Percentiles rank a stretch among this genome's conserved stretches.
phyloP scores from a whole-genome alignment of 2,329 filamentous ascomycete genomes.

The Shiraia sp. region DNA sequence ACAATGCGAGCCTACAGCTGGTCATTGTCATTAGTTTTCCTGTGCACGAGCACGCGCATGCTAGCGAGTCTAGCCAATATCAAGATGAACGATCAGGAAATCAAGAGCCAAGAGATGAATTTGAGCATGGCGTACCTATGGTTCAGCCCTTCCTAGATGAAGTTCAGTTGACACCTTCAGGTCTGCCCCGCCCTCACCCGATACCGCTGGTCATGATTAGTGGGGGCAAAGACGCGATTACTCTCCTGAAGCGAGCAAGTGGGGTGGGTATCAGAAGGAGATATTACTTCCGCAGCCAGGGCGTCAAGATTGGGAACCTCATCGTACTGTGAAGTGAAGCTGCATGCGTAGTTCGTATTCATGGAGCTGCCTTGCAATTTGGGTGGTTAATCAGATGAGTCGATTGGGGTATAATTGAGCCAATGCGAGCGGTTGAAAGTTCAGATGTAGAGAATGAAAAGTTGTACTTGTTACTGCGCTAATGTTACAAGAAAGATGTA shows the following conservation, averaged over 20 bases:
- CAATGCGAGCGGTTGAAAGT: no score
- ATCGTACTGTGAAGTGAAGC: constrained; percentile 58
- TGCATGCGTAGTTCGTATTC: no score
- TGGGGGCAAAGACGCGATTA: constrained; percentile 69
- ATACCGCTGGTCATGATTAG: constrained; percentile 82
- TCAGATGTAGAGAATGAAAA: no score
- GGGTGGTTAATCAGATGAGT: no score
- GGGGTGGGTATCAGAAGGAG: constrained; percentile 76
- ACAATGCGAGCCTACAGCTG: constrained; percentile 68
- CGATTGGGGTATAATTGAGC: no score
- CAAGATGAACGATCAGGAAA: neutral
- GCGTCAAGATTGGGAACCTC: constrained; percentile 77
- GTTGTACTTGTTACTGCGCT: no score
- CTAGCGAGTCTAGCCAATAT: constrained; percentile 3
- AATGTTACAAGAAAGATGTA: no score
- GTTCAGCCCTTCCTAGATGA: constrained; percentile 75
- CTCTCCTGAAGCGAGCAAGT: constrained; percentile 63
- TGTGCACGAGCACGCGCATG: constrained; percentile 44
- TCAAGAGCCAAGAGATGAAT: constrained; percentile 2
- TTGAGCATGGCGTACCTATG: constrained; percentile 29
- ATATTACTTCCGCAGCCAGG: constrained; percentile 81
- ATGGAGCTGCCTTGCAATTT: no score
- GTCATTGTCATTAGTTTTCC: constrained; percentile 76
- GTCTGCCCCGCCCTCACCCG: constrained; percentile 69
- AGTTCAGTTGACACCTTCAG: constrained; percentile 70